Base-by-base conservation (phyloP, 139 green algal species). In the Chlorella vulgaris region DNA sequence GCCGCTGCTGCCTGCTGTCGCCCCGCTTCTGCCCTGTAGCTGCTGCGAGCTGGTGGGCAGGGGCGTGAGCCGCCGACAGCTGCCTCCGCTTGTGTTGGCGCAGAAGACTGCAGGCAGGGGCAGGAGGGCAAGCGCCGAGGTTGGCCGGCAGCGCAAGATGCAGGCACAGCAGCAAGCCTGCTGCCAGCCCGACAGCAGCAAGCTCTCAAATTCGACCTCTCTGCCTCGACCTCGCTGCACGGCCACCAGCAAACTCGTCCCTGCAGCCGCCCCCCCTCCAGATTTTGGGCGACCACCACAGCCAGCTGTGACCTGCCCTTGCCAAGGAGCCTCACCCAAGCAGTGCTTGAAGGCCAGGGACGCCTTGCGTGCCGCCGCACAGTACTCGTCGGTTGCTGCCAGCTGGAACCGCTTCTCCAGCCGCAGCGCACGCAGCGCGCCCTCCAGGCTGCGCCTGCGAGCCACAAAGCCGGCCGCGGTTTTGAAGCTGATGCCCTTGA, bases 401-500 rank as follows among this genome's bases (percentile, higher is more conserved):
- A 58, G 29, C 38, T 58, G 60, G 8, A 53, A 80, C 15, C 74
- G 58, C 74, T 80, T 80, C 58, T 80, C 74, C 39, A 19, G 38
- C 28, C 40, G 61, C 8, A 80, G 24, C 0, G 58, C n/a, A 18
- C 26, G 6, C n/a, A 80, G 74, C 13, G 58, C 74, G 28, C 55
- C 38, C 28, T 31, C 55, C 38, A 80, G 74, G 58, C 28, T 71
- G 39, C 58, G 58, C 39, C 58, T 24, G 4, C 74, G 74, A 18
- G 15, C 58, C 40, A 86, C 81, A 35, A 83, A 76, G 21, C n/a
- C 61, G 36, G 80, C 68, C 1, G 81, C 81, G 33, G 53, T 83
- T n/a, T 71, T 70, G 74, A 86, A 86, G n/a, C 65, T 69, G 53
- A 83, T 63, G 2, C 81, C 81, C 40, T 68, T 65, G 10, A 86